Percentiles rank a stretch among this genome's conserved stretches.
phyloP scores from a whole-genome alignment of 345 rosid genomes.

The Salix exigua region DNA sequence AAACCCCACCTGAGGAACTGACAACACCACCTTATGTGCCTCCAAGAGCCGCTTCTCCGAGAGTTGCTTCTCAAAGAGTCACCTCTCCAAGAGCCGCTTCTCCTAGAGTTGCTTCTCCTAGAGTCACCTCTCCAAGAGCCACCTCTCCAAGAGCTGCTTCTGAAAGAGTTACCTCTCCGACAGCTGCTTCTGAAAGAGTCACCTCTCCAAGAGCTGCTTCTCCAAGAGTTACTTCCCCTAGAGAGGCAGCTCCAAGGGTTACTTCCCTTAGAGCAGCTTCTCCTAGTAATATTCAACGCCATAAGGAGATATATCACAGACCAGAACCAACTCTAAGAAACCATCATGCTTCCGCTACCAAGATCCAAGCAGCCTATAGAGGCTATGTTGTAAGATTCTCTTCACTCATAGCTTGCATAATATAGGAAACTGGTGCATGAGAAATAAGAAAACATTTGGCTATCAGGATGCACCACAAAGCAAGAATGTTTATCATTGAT shows the following conservation, averaged over 20 bases:
- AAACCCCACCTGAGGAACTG: conserved; percentile 52
- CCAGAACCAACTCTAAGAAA: conserved; percentile 61
- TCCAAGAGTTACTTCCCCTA: conserved; percentile 47
- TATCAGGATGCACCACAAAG: background rate
- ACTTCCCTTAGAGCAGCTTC: conserved; percentile 45
- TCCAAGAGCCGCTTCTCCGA: conserved; percentile 22
- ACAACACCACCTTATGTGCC: conserved; percentile 44
- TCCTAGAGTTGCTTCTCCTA: conserved; percentile 28
- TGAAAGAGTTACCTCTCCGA: conserved; percentile 40
- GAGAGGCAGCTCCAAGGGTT: conserved; percentile 51
- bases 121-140: conserved; percentile 35
- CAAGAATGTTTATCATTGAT: background rate
- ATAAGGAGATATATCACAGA: conserved; percentile 46
- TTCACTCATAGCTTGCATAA: background rate
- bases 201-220: conserved; percentile 49
- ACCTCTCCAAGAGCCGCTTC: conserved; percentile 28
- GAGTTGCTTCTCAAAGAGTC: conserved; percentile 37
- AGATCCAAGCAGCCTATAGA: conserved; percentile 84
- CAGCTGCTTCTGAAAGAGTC: conserved; percentile 37
- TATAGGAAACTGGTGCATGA: background rate
- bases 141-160: conserved; percentile 24
- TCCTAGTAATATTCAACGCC: conserved; percentile 38
- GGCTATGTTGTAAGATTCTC: conserved; percentile 71
- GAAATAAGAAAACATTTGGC: background rate
- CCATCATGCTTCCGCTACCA: conserved; percentile 64